Conservation (phyloP, 129 eudicot species). For the Tagetes erecta region DNA sequence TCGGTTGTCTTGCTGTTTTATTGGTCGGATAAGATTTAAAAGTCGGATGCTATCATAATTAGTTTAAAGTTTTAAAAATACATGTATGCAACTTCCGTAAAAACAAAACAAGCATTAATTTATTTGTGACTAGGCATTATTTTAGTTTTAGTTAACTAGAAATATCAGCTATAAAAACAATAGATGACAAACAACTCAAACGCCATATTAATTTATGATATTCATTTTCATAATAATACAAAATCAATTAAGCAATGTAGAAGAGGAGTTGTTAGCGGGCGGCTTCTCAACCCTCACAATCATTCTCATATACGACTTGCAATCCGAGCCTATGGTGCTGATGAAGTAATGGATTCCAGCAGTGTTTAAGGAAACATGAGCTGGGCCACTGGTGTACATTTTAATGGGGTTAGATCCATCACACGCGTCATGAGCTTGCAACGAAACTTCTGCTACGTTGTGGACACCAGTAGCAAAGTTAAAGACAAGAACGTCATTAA, state of each 20-base stretch:
- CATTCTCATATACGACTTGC: slow-evolving; percentile 28
- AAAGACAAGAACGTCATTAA: slow-evolving; percentile 30
- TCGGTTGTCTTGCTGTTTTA: too few relatives aligned
- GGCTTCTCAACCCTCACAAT: slow-evolving; percentile 27
- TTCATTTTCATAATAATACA: neutral
- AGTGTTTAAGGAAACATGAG: slow-evolving; percentile 21
- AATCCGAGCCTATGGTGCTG: slow-evolving; percentile 36
- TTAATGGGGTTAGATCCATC: slow-evolving; percentile 33
- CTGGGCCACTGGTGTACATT: neutral
- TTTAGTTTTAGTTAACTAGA: too few relatives aligned
- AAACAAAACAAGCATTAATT: too few relatives aligned
- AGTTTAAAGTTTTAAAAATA: too few relatives aligned
- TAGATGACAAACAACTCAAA: neutral
- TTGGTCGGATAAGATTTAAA: too few relatives aligned
- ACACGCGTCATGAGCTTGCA: slow-evolving; percentile 34
- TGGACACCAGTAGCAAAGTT: slow-evolving; percentile 38
- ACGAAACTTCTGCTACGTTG: slow-evolving; percentile 37
- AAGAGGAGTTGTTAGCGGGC: neutral
- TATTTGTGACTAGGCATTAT: neutral
- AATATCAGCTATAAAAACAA: too few relatives aligned
- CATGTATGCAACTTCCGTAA: too few relatives aligned
- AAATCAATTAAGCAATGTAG: neutral
- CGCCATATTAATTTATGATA: neutral
- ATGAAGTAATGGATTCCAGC: slow-evolving; percentile 34
- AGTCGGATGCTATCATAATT: too few relatives aligned